Evolutionary conservation across 495 filamentous ascomycete species (phyloP), one percentile per base, ranked within the genome.

Genomic region (Podospora sp.): DNA sequence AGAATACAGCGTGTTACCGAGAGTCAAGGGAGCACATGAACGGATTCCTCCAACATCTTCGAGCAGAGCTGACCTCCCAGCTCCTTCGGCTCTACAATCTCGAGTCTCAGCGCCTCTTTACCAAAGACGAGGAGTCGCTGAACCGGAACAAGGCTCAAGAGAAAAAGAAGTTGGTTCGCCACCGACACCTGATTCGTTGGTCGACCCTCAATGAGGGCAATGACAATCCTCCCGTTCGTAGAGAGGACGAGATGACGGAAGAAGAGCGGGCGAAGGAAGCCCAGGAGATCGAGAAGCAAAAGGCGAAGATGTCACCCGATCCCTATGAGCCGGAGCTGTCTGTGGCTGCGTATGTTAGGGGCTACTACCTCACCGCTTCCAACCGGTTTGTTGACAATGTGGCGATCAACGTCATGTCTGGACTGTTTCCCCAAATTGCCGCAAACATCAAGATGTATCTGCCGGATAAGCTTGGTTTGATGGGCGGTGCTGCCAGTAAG

Each of bases 351-450:
- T 85, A 83, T 55, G 80, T 86, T 14, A 69, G 84, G 0, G 85
- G 81, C 0, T 86, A 87, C 67, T 87, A 87, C 53, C 74, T 80
- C 22, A 83, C 81, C 3, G 82, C 84, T 1, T 80, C 80, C 1
- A 69, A 78, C 24, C 79, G 85, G 1, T 85, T 86, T 55, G 76
- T 81, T 0, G 85, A 88, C 68, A 74, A 73, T 20, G 79, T 83
- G 0, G 78, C 81, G 3, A 79, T 82, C 24, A 75, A 77, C 64
- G 78, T 86, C 46, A 79, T 81, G 66, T 78, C 77, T 0, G 76
- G 80, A n/a, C 68, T 85, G 14, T 74, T 86, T 18, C 76, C 78
- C 1, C 70, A 78, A 21, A 62, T 78, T 1, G 73, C 66, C 0
- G 53, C 71, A 16, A 63, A 75, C 0, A 73, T 82, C 6, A 73